Evolutionary conservation across 331 rosid genomes (phyloP).

Genomic region (Telfairia occidentalis): DNA sequence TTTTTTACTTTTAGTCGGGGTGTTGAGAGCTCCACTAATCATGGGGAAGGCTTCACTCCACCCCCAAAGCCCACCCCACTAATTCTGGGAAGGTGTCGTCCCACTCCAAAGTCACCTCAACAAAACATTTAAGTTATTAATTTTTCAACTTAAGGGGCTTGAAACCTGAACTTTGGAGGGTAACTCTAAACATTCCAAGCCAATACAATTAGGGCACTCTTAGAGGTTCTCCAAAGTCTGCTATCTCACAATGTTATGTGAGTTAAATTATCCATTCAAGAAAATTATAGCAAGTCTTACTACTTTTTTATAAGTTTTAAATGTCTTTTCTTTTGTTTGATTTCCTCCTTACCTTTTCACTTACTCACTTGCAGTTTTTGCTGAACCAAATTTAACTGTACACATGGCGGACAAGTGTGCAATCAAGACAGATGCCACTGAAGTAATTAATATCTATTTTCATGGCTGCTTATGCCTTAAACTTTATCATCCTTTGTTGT

Average conservation of each 20-base stretch:
- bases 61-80: too few relatives aligned
- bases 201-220: neutral
- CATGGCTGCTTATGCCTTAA: neutral
- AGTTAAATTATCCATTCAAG: neutral
- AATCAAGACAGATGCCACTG: slow-evolving; percentile 66
- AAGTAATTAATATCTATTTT: slow-evolving; percentile 36
- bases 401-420: slow-evolving; percentile 42
- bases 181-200: neutral
- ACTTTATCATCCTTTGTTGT: neutral
- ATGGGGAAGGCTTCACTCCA: too few relatives aligned
- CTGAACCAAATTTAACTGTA: slow-evolving; percentile 5
- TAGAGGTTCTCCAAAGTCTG: neutral
- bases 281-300: neutral
- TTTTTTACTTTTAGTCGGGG: too few relatives aligned
- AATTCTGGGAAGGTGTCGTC: neutral
- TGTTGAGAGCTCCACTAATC: neutral
- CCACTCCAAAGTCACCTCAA: neutral
- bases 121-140: too few relatives aligned
- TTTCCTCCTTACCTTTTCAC: neutral
- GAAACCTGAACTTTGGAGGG: too few relatives aligned
- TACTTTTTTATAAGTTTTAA: neutral
- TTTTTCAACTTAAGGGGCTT: too few relatives aligned
- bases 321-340: neutral
- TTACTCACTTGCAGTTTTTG: slow-evolving; percentile 4
- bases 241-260: neutral